Evolutionary conservation across 108 stramenopile genomes (phyloP).

Genomic region (Stephanodiscus minutulus): DNA sequence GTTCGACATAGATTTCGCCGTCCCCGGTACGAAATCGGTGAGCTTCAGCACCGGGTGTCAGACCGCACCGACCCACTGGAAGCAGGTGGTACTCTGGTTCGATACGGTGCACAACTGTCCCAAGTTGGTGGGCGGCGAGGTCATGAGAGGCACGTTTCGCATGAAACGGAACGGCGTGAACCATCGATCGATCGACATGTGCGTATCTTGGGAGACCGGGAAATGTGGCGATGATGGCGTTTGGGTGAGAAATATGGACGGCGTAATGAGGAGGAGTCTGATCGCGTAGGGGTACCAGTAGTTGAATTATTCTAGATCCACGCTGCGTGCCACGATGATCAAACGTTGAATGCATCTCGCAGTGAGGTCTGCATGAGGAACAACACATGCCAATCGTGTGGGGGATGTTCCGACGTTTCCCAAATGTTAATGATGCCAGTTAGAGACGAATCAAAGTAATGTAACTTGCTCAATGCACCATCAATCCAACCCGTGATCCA

Average conservation of each 20-base stretch:
- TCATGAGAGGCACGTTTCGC: conserved; percentile 44
- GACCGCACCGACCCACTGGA: conserved; percentile 87
- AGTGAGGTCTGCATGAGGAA: conserved; percentile 21
- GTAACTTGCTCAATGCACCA: conserved; percentile 3
- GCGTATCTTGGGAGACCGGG: conserved; percentile 54
- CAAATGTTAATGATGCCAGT: conserved; percentile 28
- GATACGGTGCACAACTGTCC: conserved; percentile 52
- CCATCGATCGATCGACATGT: conserved; percentile 55
- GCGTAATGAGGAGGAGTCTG: conserved; percentile 37
- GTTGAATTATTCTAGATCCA: background rate
- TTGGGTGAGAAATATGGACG: conserved; percentile 39
- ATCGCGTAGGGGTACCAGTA: conserved; percentile 19
- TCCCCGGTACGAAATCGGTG: conserved; percentile 56
- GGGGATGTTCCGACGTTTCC: conserved; percentile 12
- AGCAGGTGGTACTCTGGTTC: conserved; percentile 84
- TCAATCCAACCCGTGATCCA: conserved; percentile 2
- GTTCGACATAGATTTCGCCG: conserved; percentile 81
- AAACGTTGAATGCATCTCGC: conserved; percentile 9
- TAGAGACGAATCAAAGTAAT: conserved; percentile 9
- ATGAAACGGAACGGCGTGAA: conserved; percentile 53
- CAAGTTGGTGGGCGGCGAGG: conserved; percentile 26
- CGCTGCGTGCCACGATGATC: no score
- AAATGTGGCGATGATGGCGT: background rate
- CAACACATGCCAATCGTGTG: conserved; percentile 26
- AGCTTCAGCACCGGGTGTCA: conserved; percentile 81